Conservation (phyloP, 73 alveolate species). For the Symbiodinium pilosum region DNA sequence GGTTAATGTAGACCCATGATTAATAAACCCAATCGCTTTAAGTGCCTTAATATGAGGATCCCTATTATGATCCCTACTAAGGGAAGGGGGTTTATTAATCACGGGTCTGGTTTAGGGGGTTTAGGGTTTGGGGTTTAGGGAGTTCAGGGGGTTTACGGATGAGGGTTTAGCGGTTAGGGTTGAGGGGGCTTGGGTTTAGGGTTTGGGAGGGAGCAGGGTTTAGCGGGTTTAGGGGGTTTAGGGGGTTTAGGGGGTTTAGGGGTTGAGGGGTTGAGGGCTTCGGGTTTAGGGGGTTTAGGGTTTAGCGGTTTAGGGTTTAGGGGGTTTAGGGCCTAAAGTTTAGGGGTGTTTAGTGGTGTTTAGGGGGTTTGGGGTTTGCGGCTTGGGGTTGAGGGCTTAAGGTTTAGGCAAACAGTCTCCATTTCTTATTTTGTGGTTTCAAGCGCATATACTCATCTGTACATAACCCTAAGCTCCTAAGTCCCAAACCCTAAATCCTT, state of each 20-base stretch:
- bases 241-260: not conserved
- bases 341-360: not conserved
- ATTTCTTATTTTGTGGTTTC: no score
- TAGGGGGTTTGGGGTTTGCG: not conserved
- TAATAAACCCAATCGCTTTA: no score
- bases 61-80: no score
- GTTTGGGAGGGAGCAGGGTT: no score
- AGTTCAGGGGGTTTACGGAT: no score
- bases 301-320: not conserved
- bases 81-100: no score
- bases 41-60: no score
- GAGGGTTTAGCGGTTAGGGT: not conserved
- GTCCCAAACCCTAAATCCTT: not conserved
- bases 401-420: no score
- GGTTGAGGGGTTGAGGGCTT: not conserved
- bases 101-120: not conserved
- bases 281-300: not conserved
- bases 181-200: not conserved
- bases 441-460: no score
- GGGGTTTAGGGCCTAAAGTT: not conserved
- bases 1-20: no score
- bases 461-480: no score
- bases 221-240: not conserved
- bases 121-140: not conserved
- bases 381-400: not conserved